These are phyloP conservation scores for Amesomyces nigricolor DNA, from an alignment of 2,329 filamentous ascomycete species.

Conservation along the genomic window DNA sequence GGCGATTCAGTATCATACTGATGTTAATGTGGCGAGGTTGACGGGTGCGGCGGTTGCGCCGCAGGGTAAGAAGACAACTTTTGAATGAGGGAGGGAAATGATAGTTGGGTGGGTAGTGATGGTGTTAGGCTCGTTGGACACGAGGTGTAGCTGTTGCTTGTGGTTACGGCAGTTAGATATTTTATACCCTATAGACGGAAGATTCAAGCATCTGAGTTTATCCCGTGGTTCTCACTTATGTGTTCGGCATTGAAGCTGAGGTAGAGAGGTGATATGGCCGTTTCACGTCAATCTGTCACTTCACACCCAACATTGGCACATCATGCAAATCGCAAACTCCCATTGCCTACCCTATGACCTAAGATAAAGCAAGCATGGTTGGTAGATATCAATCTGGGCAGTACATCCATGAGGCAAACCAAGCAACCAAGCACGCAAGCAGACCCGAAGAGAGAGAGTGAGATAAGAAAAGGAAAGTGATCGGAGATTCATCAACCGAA, in stretches of 20 bases:
- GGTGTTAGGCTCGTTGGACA: too few species aligned
- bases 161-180: too few species aligned
- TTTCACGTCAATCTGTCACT: too few species aligned
- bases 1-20: constrained; percentile 38
- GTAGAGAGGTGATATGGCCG: too few species aligned
- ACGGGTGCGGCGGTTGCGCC: constrained; percentile 74
- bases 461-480: background rate
- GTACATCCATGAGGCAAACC: constrained; percentile 10
- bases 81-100: constrained; percentile 49
- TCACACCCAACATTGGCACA: too few species aligned
- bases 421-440: background rate
- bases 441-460: background rate
- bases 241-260: too few species aligned
- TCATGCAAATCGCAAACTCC: background rate
- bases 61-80: constrained; percentile 75
- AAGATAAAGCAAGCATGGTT: background rate
- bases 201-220: too few species aligned
- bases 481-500: background rate
- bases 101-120: too few species aligned
- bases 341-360: constrained; percentile 10
- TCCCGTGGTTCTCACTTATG: too few species aligned
- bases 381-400: constrained; percentile 21
- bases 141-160: too few species aligned
- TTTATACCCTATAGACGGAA: background rate
- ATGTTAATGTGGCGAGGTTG: constrained; percentile 54